Conservation (phyloP, 805 yeast genomes). For the Candida odintsovae region DNA sequence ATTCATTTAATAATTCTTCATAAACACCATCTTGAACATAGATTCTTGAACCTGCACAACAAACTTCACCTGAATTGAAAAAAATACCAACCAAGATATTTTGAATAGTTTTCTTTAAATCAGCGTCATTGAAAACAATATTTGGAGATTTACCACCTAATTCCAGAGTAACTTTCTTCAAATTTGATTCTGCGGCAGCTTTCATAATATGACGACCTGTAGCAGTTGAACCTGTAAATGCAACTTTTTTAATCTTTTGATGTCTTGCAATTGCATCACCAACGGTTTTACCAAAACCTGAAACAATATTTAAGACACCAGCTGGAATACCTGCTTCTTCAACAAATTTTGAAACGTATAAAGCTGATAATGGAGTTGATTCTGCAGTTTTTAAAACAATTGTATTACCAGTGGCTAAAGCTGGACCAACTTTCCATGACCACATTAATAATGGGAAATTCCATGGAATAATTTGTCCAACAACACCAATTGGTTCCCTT, state of each 20-base stretch:
- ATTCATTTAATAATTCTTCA: constrained; percentile 3
- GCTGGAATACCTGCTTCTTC: constrained; percentile 13
- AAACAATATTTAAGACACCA: constrained; percentile 9
- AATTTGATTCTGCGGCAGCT: constrained; percentile 12
- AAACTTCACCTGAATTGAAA: constrained; percentile 12
- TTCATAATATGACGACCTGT: constrained; percentile 11
- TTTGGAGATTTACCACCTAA: constrained; percentile 13
- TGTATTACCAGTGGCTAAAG: constrained; percentile 11
- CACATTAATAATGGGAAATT: constrained; percentile 12
- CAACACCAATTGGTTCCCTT: constrained; percentile 13
- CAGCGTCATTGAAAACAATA: constrained; percentile 12
- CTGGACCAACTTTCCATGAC: constrained; percentile 13
- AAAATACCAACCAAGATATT: constrained; percentile 10
- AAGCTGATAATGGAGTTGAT: constrained; percentile 11
- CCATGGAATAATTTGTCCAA: constrained; percentile 13
- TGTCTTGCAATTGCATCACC: constrained; percentile 14
- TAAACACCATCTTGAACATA: constrained; percentile 11
- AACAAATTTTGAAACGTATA: constrained; percentile 8
- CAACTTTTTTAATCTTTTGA: constrained; percentile 9
- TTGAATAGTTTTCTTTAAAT: constrained; percentile 8
- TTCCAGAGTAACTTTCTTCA: constrained; percentile 11
- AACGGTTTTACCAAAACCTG: constrained; percentile 13
- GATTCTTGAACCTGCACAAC: constrained; percentile 11
- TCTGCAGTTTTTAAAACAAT: constrained; percentile 10
- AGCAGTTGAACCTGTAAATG: constrained; percentile 12